Evolutionary conservation across 2,329 filamentous ascomycete species (phyloP).

Genomic region (Graphiopsis chlorocephala): DNA sequence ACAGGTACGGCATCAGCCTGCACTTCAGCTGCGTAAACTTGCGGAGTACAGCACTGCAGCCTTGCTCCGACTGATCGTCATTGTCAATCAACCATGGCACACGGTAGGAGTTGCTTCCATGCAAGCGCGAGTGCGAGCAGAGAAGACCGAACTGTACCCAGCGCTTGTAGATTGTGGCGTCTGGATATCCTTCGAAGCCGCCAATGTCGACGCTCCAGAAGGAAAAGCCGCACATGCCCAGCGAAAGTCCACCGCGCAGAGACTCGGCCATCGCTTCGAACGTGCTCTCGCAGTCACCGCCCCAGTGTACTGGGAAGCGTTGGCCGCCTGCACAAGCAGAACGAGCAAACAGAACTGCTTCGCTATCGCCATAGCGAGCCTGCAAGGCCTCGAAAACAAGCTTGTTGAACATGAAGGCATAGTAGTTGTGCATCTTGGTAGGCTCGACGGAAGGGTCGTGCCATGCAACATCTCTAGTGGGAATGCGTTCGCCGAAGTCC

Average conservation of each 20-base stretch:
- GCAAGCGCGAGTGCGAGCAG: constrained; percentile 67
- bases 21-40: constrained; percentile 55
- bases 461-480: constrained; percentile 63
- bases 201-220: constrained; percentile 72
- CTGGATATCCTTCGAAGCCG: constrained; percentile 66
- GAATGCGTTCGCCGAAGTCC: constrained; percentile 72
- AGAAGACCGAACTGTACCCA: constrained; percentile 75
- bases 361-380: constrained; percentile 47
- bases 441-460: constrained; percentile 60
- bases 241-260: constrained; percentile 61
- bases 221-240: constrained; percentile 63
- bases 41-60: constrained; percentile 54
- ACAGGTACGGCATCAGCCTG: constrained; percentile 58
- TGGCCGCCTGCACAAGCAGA: constrained; percentile 67
- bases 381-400: constrained; percentile 65
- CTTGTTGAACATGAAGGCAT: constrained; percentile 71
- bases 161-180: constrained; percentile 67
- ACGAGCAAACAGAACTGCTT: constrained; percentile 66
- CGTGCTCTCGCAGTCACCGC: constrained; percentile 72
- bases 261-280: constrained; percentile 72
- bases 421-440: constrained; percentile 72
- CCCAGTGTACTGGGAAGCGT: constrained; percentile 67
- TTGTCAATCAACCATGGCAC: constrained; percentile 72
- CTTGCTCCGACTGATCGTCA: constrained; percentile 51
- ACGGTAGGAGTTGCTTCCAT: constrained; percentile 68